Evolutionary conservation across 2,329 filamentous ascomycete species (phyloP).

Genomic region (Scleromitrula shiraiana): DNA sequence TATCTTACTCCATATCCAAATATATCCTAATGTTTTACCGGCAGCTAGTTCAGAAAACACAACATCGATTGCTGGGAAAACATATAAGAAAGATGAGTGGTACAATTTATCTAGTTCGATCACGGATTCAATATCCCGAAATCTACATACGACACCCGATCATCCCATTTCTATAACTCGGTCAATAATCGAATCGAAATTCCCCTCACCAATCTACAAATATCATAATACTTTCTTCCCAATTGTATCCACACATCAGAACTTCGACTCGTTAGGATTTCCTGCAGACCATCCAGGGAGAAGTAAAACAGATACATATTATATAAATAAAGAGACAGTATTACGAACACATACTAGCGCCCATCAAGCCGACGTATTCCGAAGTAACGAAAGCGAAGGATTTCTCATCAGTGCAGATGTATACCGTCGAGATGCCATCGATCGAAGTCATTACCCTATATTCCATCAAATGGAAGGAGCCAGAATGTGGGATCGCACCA

Average conservation of each 20-base stretch:
- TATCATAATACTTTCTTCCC: conserved; percentile 75
- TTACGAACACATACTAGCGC: conserved; percentile 91
- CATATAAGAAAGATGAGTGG: conserved; percentile 67
- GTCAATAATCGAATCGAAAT: conserved; percentile 84
- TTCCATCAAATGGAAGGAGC: conserved; percentile 99
- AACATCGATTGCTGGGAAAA: conserved; percentile 35
- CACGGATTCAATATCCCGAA: conserved; percentile 62
- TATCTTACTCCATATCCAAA: not conserved
- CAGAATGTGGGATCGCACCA: conserved; percentile 71
- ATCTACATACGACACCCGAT: conserved; percentile 81
- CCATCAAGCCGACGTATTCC: conserved; percentile 79
- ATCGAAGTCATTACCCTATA: conserved; percentile 89
- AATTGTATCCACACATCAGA: conserved; percentile 75
- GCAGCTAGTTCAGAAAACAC: not conserved
- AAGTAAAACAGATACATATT: conserved; percentile 87
- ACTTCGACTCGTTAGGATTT: conserved; percentile 97
- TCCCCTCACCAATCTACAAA: conserved; percentile 63
- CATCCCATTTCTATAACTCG: conserved; percentile 89
- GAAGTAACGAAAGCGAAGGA: conserved; percentile 61
- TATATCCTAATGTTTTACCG: not conserved
- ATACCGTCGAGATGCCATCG: conserved; percentile 89
- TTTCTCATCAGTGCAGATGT: conserved; percentile 93
- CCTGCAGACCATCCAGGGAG: conserved; percentile 81
- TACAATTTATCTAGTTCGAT: conserved; percentile 78
- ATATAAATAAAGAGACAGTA: conserved; percentile 76